Evolutionary conservation across 2,329 filamentous ascomycete genomes (phyloP).

Genomic region (Pseudopyricularia cyperi): DNA sequence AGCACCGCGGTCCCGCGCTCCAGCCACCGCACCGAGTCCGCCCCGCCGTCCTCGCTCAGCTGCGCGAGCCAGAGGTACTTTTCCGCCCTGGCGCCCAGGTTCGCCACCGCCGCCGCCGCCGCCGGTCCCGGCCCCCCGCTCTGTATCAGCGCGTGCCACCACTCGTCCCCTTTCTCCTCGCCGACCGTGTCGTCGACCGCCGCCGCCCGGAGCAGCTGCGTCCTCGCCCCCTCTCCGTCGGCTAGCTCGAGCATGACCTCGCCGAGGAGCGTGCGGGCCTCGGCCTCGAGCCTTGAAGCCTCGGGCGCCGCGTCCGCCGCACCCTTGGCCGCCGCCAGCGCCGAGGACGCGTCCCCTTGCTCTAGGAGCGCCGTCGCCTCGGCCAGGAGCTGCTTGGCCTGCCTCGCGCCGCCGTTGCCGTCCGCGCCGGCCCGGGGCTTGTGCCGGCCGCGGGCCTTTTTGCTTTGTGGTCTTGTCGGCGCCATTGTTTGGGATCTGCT

Average conservation of each 20-base stretch:
- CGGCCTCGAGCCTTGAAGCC: not conserved
- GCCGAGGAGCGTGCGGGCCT: slow-evolving; percentile 63
- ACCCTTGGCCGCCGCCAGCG: slow-evolving; percentile 20
- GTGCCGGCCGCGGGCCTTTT: slow-evolving; percentile 7
- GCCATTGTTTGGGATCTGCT: slow-evolving; percentile 8
- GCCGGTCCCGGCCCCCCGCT: slow-evolving; percentile 40
- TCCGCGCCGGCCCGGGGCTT: not conserved
- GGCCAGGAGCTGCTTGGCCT: slow-evolving; percentile 14
- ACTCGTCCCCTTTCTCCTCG: slow-evolving; percentile 41
- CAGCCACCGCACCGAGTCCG: slow-evolving; percentile 54
- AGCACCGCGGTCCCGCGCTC: slow-evolving; percentile 60
- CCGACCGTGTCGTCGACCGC: slow-evolving; percentile 59
- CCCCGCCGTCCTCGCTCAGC: slow-evolving; percentile 59
- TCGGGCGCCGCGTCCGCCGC: slow-evolving; percentile 23
- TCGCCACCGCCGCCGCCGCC: slow-evolving; percentile 53
- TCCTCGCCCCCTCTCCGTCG: slow-evolving; percentile 61
- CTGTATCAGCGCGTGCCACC: not conserved
- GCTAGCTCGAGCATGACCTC: slow-evolving; percentile 75
- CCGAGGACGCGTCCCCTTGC: slow-evolving; percentile 17
- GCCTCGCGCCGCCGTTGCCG: slow-evolving; percentile 5
- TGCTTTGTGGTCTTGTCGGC: slow-evolving; percentile 9
- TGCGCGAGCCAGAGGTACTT: slow-evolving; percentile 95
- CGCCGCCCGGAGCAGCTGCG: slow-evolving; percentile 61
- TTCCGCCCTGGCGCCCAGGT: slow-evolving; percentile 67
- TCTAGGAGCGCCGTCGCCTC: slow-evolving; percentile 19